Evolutionary conservation across 1,139 yeast species (phyloP).

Genomic region (Pneumocystis wakefieldiae): DNA sequence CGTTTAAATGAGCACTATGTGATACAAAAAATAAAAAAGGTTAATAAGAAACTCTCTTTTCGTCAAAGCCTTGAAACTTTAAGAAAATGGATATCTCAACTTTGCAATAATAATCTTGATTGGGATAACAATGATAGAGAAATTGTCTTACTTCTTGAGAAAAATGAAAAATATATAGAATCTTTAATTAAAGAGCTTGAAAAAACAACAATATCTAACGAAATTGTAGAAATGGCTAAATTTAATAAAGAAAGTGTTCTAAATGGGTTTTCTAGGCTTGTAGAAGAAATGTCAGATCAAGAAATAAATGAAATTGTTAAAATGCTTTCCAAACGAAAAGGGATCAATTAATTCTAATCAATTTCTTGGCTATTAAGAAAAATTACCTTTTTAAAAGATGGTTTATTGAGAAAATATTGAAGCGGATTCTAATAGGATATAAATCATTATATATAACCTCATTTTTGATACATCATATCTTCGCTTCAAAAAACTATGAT

Average conservation of each 20-base stretch:
- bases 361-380: not conserved
- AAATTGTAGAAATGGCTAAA: slow-evolving; percentile 5
- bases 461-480: too few species aligned
- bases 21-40: slow-evolving; percentile 43
- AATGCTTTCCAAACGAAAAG: not conserved
- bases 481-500: too few species aligned
- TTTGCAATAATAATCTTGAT: slow-evolving; percentile 2
- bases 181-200: slow-evolving; percentile 12
- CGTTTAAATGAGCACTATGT: slow-evolving; percentile 87
- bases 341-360: not conserved
- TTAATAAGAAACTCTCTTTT: not conserved
- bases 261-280: slow-evolving; percentile 5
- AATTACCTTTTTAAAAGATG: not conserved
- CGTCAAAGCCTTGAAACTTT: slow-evolving; percentile 5
- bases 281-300: slow-evolving; percentile 7
- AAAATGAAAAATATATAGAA: slow-evolving; percentile 12
- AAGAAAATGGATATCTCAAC: slow-evolving; percentile 8
- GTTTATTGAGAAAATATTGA: not conserved
- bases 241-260: slow-evolving; percentile 4
- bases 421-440: not conserved
- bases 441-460: too few species aligned
- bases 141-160: slow-evolving; percentile 10
- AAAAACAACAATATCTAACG: slow-evolving; percentile 6
- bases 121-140: slow-evolving; percentile 12
- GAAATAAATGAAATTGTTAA: slow-evolving; percentile 1